Base-by-base conservation (phyloP, 352 stramenopile species). In the Globisporangium viniferum region DNA sequence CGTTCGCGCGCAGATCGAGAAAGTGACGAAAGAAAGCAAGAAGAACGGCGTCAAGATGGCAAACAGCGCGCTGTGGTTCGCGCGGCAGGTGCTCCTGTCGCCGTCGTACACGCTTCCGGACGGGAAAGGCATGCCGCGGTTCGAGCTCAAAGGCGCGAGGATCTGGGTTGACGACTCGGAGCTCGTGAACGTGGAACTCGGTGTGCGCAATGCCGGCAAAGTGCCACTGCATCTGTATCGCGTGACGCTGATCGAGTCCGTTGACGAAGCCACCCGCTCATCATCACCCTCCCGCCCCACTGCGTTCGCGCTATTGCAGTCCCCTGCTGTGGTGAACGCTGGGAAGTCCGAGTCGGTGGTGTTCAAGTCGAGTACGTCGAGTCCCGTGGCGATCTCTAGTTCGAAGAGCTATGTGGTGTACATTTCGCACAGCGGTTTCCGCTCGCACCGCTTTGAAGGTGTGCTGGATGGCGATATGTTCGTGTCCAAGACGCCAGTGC, bases 401-500 rank as follows among this genome's bases (percentile, higher is more conserved):
- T 67, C 67, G 3, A 73, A 75, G 56, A 74, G 48, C 6, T 90
- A 86, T 55, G 53, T 60, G 6, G 41, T 92, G 46, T 92, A 90
- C 65, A 81, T 92, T 62, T 87, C 79, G 3, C 84, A 92, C 64
- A 86, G 72, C n/a, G 80, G 80, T 9, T 78, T 83, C 36, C 75
- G 78, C 22, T 76, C 77, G 6, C 84, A 92, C 58, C 31, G 80
- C 14, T 79, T 89, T 62, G 74, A 86, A 62, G 84, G 78, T 0
- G 59, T 68, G 56, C 62, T 92, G 12, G 55, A 80, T 22, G 74
- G 76, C 15, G 82, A 71, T 10, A 77, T 64, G 35, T 77, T 85
- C 59, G 54, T 79, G 31, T 48, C 69, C n/a, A 70, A 55, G 51
- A 57, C 59, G 5, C 29, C 49, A 3, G 61, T 68, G 39, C 15